phyloP scores from a whole-genome alignment of 2,329 filamentous ascomycete species.

The Pseudogymnoascus sp. region DNA sequence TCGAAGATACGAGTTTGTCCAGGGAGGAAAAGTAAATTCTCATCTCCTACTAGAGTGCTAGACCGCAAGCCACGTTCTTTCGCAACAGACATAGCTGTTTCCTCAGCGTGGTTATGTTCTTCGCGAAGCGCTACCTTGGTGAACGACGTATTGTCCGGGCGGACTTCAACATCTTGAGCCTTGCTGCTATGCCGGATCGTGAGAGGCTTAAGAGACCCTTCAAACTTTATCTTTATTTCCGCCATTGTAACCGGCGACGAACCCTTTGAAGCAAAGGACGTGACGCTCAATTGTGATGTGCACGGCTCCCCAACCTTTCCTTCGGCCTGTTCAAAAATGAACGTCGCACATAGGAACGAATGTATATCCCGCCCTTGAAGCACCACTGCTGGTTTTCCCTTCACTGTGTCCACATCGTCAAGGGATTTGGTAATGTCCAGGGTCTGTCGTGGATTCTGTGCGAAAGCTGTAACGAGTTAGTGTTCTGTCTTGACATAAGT shows the following conservation, averaged over 20 bases:
- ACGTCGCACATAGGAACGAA: conserved; percentile 47
- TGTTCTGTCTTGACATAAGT: neutral
- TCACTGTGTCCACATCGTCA: conserved; percentile 36
- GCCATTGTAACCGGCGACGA: conserved; percentile 45
- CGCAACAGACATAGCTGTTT: neutral
- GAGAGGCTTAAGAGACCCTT: conserved; percentile 49
- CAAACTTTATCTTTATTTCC: conserved; percentile 45
- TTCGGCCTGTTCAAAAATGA: conserved; percentile 49
- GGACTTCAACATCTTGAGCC: conserved; percentile 10
- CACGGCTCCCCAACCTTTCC: conserved; percentile 53
- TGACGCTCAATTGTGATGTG: conserved; percentile 48
- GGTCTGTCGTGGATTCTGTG: conserved; percentile 46
- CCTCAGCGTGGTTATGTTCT: neutral
- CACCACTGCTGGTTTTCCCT: conserved; percentile 40
- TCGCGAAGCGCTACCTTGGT: conserved; percentile 11
- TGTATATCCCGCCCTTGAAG: conserved; percentile 42
- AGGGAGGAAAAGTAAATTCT: conserved; percentile 57
- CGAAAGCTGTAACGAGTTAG: conserved; percentile 39
- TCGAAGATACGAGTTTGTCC: conserved; percentile 62
- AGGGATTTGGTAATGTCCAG: conserved; percentile 53
- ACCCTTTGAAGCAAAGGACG: conserved; percentile 45
- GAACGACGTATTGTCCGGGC: conserved; percentile 16
- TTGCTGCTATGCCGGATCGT: conserved; percentile 33
- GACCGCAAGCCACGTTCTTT: neutral
- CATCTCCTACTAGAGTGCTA: conserved; percentile 40